Conservation (phyloP, 2,329 filamentous ascomycete species). For the Graphilbum sp. region DNA sequence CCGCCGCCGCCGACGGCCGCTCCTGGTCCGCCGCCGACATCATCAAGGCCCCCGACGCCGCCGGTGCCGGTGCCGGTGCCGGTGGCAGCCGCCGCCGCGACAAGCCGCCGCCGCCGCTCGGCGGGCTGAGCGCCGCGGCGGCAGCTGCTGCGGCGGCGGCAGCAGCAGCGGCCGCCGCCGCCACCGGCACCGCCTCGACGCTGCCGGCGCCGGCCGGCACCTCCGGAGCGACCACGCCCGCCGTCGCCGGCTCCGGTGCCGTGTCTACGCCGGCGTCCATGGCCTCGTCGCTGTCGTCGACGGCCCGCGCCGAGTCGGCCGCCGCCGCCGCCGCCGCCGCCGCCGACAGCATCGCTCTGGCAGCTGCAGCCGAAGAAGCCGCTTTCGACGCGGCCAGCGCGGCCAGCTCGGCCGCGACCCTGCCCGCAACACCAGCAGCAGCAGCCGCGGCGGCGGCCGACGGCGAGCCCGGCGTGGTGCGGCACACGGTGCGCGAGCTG, state of each 20-base stretch:
- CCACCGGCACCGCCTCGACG: not conserved
- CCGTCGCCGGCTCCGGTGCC: not conserved
- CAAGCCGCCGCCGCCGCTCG: not conserved
- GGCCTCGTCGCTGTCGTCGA: conserved; percentile 5
- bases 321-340: not conserved
- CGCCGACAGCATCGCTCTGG: not conserved
- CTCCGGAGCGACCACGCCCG: not conserved
- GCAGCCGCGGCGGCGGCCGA: not conserved
- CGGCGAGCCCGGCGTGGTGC: conserved; percentile 39
- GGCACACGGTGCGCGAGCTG: conserved; percentile 45
- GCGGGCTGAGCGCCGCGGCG: not conserved
- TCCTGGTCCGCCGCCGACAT: conserved; percentile 33
- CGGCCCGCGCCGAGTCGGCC: conserved; percentile 2
- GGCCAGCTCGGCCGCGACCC: conserved; percentile 4
- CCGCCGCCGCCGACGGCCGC: conserved; percentile 21
- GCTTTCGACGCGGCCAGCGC: not conserved
- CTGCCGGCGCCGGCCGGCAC: not conserved
- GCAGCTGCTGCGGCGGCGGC: not conserved
- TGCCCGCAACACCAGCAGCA: no score
- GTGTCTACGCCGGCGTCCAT: conserved; percentile 3
- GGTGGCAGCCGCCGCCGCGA: conserved; percentile 9
- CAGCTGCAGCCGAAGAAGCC: not conserved
- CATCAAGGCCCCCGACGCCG: conserved; percentile 26
- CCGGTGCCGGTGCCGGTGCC: no score
- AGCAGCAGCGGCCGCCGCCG: not conserved